Evolutionary conservation across 768 basidiomycete species (phyloP).

Genomic region (Collybia sordida): DNA sequence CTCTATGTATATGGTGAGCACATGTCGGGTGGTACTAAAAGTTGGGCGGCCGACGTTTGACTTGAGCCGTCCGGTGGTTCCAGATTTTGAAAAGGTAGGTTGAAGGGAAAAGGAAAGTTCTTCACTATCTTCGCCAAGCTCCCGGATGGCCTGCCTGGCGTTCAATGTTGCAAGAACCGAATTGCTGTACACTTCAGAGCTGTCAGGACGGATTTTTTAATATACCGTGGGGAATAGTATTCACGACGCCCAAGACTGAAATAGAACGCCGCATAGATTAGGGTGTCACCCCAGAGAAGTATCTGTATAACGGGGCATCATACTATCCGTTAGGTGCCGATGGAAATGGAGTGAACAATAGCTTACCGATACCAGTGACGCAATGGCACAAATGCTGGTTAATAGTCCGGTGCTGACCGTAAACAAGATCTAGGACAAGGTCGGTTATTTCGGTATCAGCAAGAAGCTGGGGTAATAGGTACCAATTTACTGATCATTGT

Average conservation of each 20-base stretch:
- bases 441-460: neutral
- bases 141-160: conserved; percentile 42
- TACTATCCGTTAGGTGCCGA: neutral
- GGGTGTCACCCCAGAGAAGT: conserved; percentile 43
- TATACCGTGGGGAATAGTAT: conserved; percentile 12
- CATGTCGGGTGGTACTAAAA: neutral
- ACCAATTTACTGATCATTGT: conserved; percentile 43
- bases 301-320: conserved; percentile 30
- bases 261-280: conserved; percentile 60
- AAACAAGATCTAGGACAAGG: conserved; percentile 33
- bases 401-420: conserved; percentile 41
- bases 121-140: conserved; percentile 42
- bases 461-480: neutral
- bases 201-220: neutral
- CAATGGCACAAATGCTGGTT: conserved; percentile 41
- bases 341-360: neutral
- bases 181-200: conserved; percentile 48
- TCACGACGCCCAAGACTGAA: conserved; percentile 52
- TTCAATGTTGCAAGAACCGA: conserved; percentile 55
- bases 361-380: conserved; percentile 40
- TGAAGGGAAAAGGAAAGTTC: conserved; percentile 48
- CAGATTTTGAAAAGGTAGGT: conserved; percentile 36
- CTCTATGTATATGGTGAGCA: conserved; percentile 21
- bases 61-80: conserved; percentile 27
- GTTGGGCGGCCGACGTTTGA: conserved; percentile 24